phyloP scores from a whole-genome alignment of 371 early-diverging fungal species.

The Coemansia sp. region DNA sequence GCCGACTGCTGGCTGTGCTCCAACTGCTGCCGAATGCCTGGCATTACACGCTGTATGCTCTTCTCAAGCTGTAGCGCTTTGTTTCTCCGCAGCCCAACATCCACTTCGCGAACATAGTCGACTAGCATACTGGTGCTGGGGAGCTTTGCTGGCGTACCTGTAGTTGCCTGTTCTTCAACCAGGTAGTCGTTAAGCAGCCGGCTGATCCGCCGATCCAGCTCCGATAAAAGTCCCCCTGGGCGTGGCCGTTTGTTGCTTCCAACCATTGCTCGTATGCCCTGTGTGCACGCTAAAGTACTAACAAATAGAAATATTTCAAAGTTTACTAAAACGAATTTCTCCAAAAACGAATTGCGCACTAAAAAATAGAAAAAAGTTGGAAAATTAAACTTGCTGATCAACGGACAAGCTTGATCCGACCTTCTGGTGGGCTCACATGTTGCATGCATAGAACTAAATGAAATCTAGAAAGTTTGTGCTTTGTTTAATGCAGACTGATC shows the following conservation, averaged over 20 bases:
- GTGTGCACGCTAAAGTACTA: background rate
- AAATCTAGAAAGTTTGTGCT: too few species aligned
- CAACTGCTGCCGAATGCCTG: constrained; percentile 21
- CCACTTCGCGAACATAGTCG: constrained; percentile 56
- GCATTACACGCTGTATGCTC: constrained; percentile 53
- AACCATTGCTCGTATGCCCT: constrained; percentile 13
- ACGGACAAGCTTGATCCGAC: too few species aligned
- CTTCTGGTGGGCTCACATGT: too few species aligned
- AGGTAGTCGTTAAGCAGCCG: constrained; percentile 23
- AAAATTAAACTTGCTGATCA: too few species aligned
- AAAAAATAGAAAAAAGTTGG: too few species aligned
- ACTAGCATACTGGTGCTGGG: constrained; percentile 42
- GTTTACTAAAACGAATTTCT: too few species aligned
- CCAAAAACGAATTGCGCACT: too few species aligned
- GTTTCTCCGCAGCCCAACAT: constrained; percentile 54
- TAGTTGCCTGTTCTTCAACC: constrained; percentile 15
- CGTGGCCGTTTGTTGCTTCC: constrained; percentile 33
- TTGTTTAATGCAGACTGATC: too few species aligned
- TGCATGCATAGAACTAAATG: too few species aligned
- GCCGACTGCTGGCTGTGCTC: constrained; percentile 6
- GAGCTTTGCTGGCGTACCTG: constrained; percentile 8
- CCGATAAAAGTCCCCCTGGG: constrained; percentile 13
- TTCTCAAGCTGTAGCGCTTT: constrained; percentile 55
- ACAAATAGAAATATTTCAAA: too few species aligned
- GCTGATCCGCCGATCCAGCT: constrained; percentile 27